These are phyloP conservation scores for Monosporascus sp. DNA, from an alignment of 2,329 filamentous ascomycete genomes.

Conservation along the genomic window DNA sequence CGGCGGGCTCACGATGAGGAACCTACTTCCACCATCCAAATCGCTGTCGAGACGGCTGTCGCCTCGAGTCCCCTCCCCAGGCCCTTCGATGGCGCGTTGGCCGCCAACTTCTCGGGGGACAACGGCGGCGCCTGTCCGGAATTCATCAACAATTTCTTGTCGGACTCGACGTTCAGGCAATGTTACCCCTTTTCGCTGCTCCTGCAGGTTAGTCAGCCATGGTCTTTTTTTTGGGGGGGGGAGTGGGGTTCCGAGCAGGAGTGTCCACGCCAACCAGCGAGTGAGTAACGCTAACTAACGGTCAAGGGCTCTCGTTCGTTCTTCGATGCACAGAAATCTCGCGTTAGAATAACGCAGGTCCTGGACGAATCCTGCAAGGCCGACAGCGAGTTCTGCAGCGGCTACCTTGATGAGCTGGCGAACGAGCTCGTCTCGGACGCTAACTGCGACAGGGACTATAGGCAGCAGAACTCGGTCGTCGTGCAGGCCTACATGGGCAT, in stretches of 20 bases:
- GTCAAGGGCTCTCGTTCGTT: slow-evolving; percentile 73
- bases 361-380: slow-evolving; percentile 74
- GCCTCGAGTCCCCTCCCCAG: slow-evolving; percentile 46
- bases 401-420: slow-evolving; percentile 60
- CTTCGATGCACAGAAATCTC: slow-evolving; percentile 70
- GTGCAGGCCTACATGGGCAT: slow-evolving; percentile 71
- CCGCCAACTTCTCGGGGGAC: slow-evolving; percentile 53
- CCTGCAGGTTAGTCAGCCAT: slow-evolving; percentile 55
- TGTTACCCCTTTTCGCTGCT: slow-evolving; percentile 85
- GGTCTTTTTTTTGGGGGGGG: neutral
- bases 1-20: slow-evolving; percentile 4
- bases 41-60: slow-evolving; percentile 21
- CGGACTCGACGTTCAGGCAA: slow-evolving; percentile 58
- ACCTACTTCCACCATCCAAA: slow-evolving; percentile 25
- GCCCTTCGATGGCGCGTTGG: slow-evolving; percentile 61
- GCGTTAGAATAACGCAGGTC: slow-evolving; percentile 66
- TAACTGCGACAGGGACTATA: slow-evolving; percentile 69
- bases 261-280: neutral
- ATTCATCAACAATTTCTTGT: slow-evolving; percentile 65
- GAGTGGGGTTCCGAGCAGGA: no score
- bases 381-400: slow-evolving; percentile 58
- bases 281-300: slow-evolving; percentile 13
- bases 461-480: slow-evolving; percentile 62
- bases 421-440: slow-evolving; percentile 52
- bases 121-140: slow-evolving; percentile 50